Percentiles rank a stretch among this genome's conserved stretches.
Evolutionary conservation across 129 eudicot genomes (phyloP).

Genomic region (Oenanthe sinensis): DNA sequence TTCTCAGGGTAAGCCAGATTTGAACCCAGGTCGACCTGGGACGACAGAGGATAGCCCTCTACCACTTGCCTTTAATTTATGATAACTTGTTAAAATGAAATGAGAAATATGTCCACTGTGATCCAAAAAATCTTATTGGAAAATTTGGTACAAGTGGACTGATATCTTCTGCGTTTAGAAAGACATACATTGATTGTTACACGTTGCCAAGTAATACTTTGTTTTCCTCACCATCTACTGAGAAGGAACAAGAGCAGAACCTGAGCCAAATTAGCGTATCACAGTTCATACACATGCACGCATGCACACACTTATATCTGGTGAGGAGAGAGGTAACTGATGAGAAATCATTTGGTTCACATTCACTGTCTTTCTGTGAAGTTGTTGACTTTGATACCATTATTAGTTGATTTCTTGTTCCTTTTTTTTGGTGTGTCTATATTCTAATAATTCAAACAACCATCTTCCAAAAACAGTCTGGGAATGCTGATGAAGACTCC

Average conservation of each 20-base stretch:
- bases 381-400: not conserved
- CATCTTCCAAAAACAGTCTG: constrained; percentile 36
- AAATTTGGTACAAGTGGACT: not conserved
- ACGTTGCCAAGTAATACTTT: not conserved
- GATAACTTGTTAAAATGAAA: not conserved
- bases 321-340: not conserved
- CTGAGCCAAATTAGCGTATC: not conserved
- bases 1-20: too few species aligned
- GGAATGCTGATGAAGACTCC: constrained; percentile 28
- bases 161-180: not conserved
- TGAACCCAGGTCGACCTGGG: too few species aligned
- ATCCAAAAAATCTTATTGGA: not conserved
- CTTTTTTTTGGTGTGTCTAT: not conserved
- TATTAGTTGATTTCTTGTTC: not conserved
- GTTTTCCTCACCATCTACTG: not conserved
- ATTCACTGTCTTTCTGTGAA: not conserved
- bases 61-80: not conserved
- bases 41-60: too few species aligned
- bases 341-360: not conserved
- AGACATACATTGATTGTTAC: not conserved
- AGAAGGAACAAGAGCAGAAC: not conserved
- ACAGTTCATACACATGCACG: not conserved
- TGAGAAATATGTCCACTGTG: not conserved
- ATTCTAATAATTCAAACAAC: not conserved
- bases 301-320: not conserved